Percentiles rank a stretch among this genome's conserved stretches.
phyloP scores from a whole-genome alignment of 805 yeast species.

The Kazachstania kunashirensis region DNA sequence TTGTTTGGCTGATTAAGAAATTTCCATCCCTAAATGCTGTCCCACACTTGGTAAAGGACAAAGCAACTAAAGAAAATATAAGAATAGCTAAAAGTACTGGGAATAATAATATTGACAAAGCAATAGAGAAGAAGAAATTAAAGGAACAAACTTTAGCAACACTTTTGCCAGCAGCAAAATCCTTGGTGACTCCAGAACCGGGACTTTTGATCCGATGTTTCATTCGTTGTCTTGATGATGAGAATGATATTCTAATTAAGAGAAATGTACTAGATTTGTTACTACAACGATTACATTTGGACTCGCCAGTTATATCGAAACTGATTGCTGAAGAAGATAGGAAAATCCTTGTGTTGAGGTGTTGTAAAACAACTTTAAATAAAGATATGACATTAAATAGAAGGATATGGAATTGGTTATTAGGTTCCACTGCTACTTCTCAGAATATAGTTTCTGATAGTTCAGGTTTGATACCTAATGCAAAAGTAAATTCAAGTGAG shows the following conservation, averaged over 20 bases:
- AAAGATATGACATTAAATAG: conserved; percentile 93
- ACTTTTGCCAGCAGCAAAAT: conserved; percentile 42
- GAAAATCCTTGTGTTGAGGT: conserved; percentile 47
- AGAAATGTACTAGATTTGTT: conserved; percentile 83
- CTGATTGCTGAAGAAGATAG: conserved; percentile 45
- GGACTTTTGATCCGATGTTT: conserved; percentile 72
- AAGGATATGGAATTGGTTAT: conserved; percentile 85
- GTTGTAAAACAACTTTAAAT: conserved; percentile 59
- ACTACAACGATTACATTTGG: conserved; percentile 54
- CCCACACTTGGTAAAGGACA: conserved; percentile 20
- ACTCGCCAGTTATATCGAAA: conserved; percentile 44
- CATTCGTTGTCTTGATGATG: conserved; percentile 54
- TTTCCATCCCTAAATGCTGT: conserved; percentile 51
- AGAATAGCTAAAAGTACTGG: background rate
- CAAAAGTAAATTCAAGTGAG: conserved; percentile 17
- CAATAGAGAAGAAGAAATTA: conserved; percentile 2
- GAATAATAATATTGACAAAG: conserved; percentile 2
- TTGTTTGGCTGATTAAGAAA: conserved; percentile 54
- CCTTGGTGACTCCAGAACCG: conserved; percentile 64
- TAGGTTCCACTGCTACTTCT: conserved; percentile 48
- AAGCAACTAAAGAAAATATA: conserved; percentile 5
- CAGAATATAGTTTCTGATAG: background rate
- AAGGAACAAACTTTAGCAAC: conserved; percentile 26
- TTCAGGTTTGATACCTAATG: background rate
- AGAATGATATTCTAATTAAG: conserved; percentile 61